Evolutionary conservation across 78 protist species (phyloP).

Genomic region (Andalucia godoyi): DNA sequence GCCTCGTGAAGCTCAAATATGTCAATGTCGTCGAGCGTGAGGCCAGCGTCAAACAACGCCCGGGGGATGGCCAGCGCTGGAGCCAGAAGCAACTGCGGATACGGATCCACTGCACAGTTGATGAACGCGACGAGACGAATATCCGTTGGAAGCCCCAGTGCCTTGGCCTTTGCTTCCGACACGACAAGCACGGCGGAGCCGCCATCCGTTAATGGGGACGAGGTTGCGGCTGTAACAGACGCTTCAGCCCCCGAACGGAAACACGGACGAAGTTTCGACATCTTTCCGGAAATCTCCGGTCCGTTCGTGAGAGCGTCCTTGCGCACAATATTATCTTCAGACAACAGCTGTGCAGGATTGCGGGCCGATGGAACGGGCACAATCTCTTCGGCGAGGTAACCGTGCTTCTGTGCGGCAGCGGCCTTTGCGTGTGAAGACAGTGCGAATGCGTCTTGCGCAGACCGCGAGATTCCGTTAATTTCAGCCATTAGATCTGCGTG

Average conservation of each 20-base stretch:
- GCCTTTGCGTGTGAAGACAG: slow-evolving; percentile 27
- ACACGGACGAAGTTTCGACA: slow-evolving; percentile 11
- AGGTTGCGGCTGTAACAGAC: slow-evolving; percentile 28
- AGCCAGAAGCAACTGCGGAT: slow-evolving; percentile 27
- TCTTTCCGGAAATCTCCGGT: neutral
- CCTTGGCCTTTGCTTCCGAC: slow-evolving; percentile 25
- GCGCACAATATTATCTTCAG: neutral
- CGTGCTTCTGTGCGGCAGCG: slow-evolving; percentile 8
- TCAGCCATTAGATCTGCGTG: slow-evolving; percentile 40
- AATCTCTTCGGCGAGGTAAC: slow-evolving; percentile 21
- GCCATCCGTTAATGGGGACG: slow-evolving; percentile 37
- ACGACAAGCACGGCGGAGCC: slow-evolving; percentile 25
- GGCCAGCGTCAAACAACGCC: slow-evolving; percentile 56
- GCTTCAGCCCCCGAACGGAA: slow-evolving; percentile 8
- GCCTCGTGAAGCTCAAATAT: slow-evolving; percentile 89
- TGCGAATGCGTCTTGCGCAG: slow-evolving; percentile 30
- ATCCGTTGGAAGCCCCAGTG: slow-evolving; percentile 18
- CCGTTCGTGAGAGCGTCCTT: neutral
- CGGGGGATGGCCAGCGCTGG: slow-evolving; percentile 78
- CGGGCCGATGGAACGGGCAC: too few species aligned
- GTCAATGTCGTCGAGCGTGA: slow-evolving; percentile 69
- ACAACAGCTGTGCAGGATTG: neutral
- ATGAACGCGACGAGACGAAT: neutral
- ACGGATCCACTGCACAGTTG: slow-evolving; percentile 21
- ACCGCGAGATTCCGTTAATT: slow-evolving; percentile 4